Evolutionary conservation across 352 stramenopile species (phyloP).

Genomic region (Hyaloperonospora brassicae): DNA sequence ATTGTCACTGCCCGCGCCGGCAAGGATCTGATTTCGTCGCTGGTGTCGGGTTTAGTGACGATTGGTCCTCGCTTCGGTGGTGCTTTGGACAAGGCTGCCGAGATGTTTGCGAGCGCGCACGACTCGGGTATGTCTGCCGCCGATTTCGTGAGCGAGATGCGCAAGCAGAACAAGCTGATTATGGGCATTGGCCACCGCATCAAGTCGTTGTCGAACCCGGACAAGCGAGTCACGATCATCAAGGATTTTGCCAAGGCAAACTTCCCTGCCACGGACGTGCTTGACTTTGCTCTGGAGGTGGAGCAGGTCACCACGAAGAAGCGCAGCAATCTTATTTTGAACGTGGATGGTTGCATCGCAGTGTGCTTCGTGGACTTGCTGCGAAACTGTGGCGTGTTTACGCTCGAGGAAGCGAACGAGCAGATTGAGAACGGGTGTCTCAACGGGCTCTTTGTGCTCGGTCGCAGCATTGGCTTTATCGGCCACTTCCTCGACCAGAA

Average conservation of each 20-base stretch:
- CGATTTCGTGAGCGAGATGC: slow-evolving; percentile 93
- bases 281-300: slow-evolving; percentile 93
- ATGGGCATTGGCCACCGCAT: slow-evolving; percentile 97
- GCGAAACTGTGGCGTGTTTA: slow-evolving; percentile 87
- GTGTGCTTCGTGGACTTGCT: slow-evolving; percentile 96
- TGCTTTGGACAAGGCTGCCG: slow-evolving; percentile 90
- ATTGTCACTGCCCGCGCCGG: slow-evolving; percentile 91
- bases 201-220: slow-evolving; percentile 92
- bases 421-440: slow-evolving; percentile 93
- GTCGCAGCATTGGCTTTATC: slow-evolving; percentile 87
- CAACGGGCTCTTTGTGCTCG: slow-evolving; percentile 90
- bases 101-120: slow-evolving; percentile 88
- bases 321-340: slow-evolving; percentile 95
- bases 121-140: slow-evolving; percentile 83
- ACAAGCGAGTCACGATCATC: slow-evolving; percentile 95
- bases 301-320: slow-evolving; percentile 97
- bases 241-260: slow-evolving; percentile 92
- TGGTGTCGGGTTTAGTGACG: slow-evolving; percentile 93
- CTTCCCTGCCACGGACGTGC: slow-evolving; percentile 90
- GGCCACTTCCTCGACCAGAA: slow-evolving; percentile 97
- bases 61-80: slow-evolving; percentile 95
- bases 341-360: slow-evolving; percentile 95
- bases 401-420: slow-evolving; percentile 88
- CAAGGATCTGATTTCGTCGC: slow-evolving; percentile 95
- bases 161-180: slow-evolving; percentile 92